phyloP scores from a whole-genome alignment of 805 yeast genomes.

The Kodamaea jinghongensis region DNA sequence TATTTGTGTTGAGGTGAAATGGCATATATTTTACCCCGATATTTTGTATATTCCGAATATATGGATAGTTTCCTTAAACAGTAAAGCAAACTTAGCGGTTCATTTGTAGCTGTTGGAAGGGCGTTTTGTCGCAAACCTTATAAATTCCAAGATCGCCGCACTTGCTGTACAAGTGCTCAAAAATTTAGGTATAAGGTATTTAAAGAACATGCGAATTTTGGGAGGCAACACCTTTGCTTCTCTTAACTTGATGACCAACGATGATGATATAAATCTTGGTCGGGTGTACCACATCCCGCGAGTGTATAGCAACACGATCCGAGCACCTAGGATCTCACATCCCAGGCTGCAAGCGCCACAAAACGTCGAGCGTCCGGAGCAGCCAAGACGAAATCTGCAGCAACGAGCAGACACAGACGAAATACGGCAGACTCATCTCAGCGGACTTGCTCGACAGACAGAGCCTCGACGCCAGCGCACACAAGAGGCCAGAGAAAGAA shows the following conservation, averaged over 20 bases:
- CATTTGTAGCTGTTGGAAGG: too few species aligned
- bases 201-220: too few species aligned
- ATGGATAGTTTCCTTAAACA: constrained; percentile 5
- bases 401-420: neutral
- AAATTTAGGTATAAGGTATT: too few species aligned
- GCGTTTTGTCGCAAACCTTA: too few species aligned
- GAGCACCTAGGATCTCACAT: constrained; percentile 1
- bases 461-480: neutral
- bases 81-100: neutral
- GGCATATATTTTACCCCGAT: neutral
- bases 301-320: constrained; percentile 1
- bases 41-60: neutral
- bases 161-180: too few species aligned
- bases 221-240: too few species aligned
- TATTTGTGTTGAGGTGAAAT: neutral
- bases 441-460: neutral
- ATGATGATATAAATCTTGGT: constrained; percentile 4
- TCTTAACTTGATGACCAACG: neutral
- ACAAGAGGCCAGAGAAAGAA: neutral
- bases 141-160: too few species aligned
- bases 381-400: too few species aligned
- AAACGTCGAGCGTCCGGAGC: constrained; percentile 3
- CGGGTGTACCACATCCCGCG: constrained; percentile 4
- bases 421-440: neutral
- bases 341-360: constrained; percentile 2